These are phyloP conservation scores for Pleomassaria siparia DNA, from an alignment of 2,329 filamentous ascomycete genomes.

Conservation along the genomic window DNA sequence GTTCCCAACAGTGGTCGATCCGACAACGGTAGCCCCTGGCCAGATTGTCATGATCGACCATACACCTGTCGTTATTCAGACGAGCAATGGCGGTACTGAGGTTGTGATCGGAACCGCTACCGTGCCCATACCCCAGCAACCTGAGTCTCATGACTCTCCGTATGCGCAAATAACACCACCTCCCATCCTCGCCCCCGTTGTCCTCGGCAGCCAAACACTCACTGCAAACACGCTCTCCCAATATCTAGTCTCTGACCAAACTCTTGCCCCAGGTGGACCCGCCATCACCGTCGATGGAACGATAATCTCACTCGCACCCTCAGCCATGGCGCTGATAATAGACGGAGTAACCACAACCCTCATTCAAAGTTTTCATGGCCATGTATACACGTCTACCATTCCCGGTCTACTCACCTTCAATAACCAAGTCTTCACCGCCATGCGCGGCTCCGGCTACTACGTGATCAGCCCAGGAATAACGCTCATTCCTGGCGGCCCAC, in stretches of 20 bases:
- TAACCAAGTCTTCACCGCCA: constrained; percentile 42
- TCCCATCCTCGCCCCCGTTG: constrained; percentile 15
- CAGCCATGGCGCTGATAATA: constrained; percentile 41
- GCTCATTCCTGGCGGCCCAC: constrained; percentile 40
- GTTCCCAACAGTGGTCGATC: constrained; percentile 22
- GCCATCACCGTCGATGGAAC: constrained; percentile 41
- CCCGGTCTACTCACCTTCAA: constrained; percentile 37
- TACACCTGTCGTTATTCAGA: constrained; percentile 30
- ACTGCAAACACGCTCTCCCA: constrained; percentile 25
- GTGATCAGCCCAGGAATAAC: constrained; percentile 41
- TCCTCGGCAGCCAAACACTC: constrained; percentile 21
- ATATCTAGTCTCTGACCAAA: constrained; percentile 35
- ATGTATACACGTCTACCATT: constrained; percentile 23
- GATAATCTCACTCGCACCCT: constrained; percentile 35
- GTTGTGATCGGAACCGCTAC: constrained; percentile 22
- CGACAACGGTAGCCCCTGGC: constrained; percentile 15
- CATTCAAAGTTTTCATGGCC: constrained; percentile 15
- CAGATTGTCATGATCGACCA: constrained; percentile 25
- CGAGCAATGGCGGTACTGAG: constrained; percentile 19
- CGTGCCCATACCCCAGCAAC: constrained; percentile 12
- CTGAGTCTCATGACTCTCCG: constrained; percentile 4
- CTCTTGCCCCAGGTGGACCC: constrained; percentile 36
- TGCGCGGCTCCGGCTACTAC: constrained; percentile 49
- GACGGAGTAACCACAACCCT: constrained; percentile 32
- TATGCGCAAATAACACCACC: constrained; percentile 16